Percentiles rank a stretch among this genome's conserved stretches.
Evolutionary conservation across 352 stramenopile genomes (phyloP).

Genomic region (Phytophthora pisi): DNA sequence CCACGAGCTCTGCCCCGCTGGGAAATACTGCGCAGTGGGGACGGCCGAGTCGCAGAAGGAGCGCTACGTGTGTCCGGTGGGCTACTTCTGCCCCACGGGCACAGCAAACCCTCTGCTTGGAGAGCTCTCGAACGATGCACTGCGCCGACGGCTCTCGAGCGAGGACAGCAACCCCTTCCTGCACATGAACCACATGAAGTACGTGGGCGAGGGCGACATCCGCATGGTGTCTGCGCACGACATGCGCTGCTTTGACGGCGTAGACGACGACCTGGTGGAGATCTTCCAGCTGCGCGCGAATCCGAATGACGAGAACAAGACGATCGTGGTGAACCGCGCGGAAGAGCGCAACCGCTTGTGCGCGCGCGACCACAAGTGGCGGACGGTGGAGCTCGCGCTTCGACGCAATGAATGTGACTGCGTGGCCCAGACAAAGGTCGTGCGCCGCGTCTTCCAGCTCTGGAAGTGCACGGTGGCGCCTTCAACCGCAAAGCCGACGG

Average conservation of each 20-base stretch:
- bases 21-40: constrained; percentile 88
- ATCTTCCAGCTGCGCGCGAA: constrained; percentile 49
- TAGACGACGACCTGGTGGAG: constrained; percentile 76
- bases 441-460: constrained; percentile 91
- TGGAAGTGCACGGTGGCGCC: constrained; percentile 91
- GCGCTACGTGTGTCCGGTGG: constrained; percentile 79
- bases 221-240: constrained; percentile 91
- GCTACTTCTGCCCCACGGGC: constrained; percentile 96
- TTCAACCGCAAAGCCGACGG: constrained; percentile 25
- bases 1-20: constrained; percentile 86
- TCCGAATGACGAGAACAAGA: constrained; percentile 5
- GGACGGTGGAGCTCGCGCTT: constrained; percentile 87
- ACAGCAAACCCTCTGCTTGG: constrained; percentile 90
- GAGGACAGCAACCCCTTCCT: constrained; percentile 80
- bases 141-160: constrained; percentile 72
- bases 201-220: constrained; percentile 90
- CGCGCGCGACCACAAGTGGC: constrained; percentile 94
- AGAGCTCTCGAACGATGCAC: constrained; percentile 89
- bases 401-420: constrained; percentile 94
- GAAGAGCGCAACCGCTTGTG: constrained; percentile 85
- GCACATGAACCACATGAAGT: constrained; percentile 81
- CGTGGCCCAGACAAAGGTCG: constrained; percentile 81
- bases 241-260: constrained; percentile 89
- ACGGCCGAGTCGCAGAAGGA: constrained; percentile 87
- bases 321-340: constrained; percentile 62